Evolutionary conservation across 257 asterid genomes (phyloP).

Genomic region (Thymus mandschuricus): DNA sequence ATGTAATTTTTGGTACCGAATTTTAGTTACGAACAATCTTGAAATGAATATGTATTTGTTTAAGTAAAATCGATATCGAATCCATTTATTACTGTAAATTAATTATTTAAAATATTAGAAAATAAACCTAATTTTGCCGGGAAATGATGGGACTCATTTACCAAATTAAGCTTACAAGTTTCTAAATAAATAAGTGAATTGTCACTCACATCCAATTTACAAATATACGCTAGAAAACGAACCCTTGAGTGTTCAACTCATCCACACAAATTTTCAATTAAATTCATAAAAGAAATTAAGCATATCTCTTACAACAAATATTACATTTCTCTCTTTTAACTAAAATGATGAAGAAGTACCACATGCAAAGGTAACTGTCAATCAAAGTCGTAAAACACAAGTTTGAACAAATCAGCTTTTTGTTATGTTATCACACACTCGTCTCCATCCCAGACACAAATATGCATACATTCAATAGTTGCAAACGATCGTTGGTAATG

Average conservation of each 20-base stretch:
- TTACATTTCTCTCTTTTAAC: not conserved
- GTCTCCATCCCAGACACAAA: not conserved
- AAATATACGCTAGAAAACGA: not conserved
- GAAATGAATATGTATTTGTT: no score
- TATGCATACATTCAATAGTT: no score
- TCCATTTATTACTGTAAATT: no score
- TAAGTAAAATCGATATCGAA: no score
- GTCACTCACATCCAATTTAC: not conserved
- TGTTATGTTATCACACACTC: not conserved
- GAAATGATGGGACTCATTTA: not conserved
- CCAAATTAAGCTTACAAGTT: not conserved
- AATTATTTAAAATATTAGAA: no score
- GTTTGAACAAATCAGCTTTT: slow-evolving; percentile 2
- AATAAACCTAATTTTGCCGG: not conserved
- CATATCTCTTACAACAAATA: not conserved
- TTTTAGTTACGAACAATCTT: no score
- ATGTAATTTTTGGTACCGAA: no score
- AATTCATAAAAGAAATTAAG: not conserved
- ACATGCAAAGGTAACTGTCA: slow-evolving; percentile 7
- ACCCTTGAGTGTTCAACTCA: not conserved
- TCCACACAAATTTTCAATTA: no score
- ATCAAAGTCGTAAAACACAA: not conserved
- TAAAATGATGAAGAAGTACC: slow-evolving; percentile 5
- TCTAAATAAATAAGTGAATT: not conserved
- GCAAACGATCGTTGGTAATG: no score